A percentile compares a stretch with the other conserved stretches of the same genome.
These are phyloP conservation scores for Capillidium heterosporum DNA, from an alignment of 371 early-diverging fungal species.

Conservation along the genomic window DNA sequence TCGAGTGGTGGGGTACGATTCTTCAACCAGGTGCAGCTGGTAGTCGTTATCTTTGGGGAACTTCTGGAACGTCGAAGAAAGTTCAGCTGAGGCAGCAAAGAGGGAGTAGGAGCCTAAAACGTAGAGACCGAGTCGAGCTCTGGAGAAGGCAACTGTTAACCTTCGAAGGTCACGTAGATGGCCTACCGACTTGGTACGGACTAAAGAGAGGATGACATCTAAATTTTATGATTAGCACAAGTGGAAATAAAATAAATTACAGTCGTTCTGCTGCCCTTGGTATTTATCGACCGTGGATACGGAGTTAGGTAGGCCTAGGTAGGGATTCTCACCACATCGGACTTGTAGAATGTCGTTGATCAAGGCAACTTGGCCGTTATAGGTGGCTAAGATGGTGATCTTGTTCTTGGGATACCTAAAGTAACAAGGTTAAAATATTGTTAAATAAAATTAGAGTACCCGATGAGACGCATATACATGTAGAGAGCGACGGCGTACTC, in stretches of 20 bases:
- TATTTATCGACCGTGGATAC: conserved; percentile 86
- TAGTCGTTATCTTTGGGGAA: neutral
- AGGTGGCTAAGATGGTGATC: conserved; percentile 83
- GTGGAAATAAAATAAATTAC: conserved; percentile 17
- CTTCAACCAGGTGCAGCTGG: neutral
- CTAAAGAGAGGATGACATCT: conserved; percentile 84
- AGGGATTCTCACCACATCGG: conserved; percentile 68
- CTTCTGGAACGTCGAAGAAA: conserved; percentile 10
- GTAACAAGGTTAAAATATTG: neutral
- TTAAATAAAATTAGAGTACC: conserved; percentile 19
- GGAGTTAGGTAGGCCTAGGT: conserved; percentile 46
- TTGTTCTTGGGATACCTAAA: conserved; percentile 56
- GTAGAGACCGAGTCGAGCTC: conserved; percentile 85
- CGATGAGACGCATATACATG: conserved; percentile 88
- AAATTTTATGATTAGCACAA: neutral
- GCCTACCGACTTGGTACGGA: conserved; percentile 74
- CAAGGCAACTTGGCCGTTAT: conserved; percentile 85
- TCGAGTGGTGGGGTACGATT: neutral
- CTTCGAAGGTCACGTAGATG: conserved; percentile 82
- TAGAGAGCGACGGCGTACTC: conserved; percentile 86
- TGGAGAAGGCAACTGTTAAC: conserved; percentile 73
- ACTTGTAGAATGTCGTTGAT: conserved; percentile 71
- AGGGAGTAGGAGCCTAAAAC: conserved; percentile 57
- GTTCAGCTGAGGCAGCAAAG: conserved; percentile 59
- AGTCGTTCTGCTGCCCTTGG: conserved; percentile 90